A percentile compares a stretch with the other conserved stretches of the same genome.
These are phyloP conservation scores for Cenchrus fungigraminus DNA, from an alignment of 176 grass and related monocot genomes.

Conservation along the genomic window DNA sequence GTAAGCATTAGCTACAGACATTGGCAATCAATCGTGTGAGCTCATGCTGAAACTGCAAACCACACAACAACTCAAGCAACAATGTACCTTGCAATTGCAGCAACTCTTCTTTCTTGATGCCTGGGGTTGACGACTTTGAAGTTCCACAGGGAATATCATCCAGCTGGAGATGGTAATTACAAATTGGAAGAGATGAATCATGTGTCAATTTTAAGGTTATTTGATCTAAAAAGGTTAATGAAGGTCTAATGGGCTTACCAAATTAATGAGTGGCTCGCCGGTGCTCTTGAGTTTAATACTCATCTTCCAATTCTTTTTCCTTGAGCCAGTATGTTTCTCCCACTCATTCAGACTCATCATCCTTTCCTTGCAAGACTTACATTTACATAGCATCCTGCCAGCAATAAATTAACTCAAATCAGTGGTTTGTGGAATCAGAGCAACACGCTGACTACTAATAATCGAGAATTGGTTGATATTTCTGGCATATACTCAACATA, in stretches of 20 bases:
- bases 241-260: slow-evolving; percentile 49
- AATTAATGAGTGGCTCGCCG: slow-evolving; percentile 57
- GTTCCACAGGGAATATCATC: slow-evolving; percentile 53
- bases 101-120: slow-evolving; percentile 60
- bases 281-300: slow-evolving; percentile 80
- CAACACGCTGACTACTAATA: slow-evolving; percentile 10
- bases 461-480: not conserved
- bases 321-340: slow-evolving; percentile 91
- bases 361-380: slow-evolving; percentile 72
- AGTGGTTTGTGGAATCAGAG: slow-evolving; percentile 21
- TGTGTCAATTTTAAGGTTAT: slow-evolving; percentile 13
- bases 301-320: slow-evolving; percentile 91
- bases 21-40: slow-evolving; percentile 24
- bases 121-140: slow-evolving; percentile 39
- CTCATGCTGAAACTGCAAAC: slow-evolving; percentile 15
- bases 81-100: slow-evolving; percentile 51
- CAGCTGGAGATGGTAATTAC: slow-evolving; percentile 46
- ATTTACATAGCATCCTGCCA: slow-evolving; percentile 70
- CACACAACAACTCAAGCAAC: slow-evolving; percentile 18
- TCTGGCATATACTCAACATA: not conserved
- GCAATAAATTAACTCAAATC: slow-evolving; percentile 37
- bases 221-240: slow-evolving; percentile 1
- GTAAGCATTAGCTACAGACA: slow-evolving; percentile 70
- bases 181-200: not conserved
- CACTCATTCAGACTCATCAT: slow-evolving; percentile 68